Evolutionary conservation across 2,329 filamentous ascomycete species (phyloP).

Genomic region (Pseudomassariella vexata): DNA sequence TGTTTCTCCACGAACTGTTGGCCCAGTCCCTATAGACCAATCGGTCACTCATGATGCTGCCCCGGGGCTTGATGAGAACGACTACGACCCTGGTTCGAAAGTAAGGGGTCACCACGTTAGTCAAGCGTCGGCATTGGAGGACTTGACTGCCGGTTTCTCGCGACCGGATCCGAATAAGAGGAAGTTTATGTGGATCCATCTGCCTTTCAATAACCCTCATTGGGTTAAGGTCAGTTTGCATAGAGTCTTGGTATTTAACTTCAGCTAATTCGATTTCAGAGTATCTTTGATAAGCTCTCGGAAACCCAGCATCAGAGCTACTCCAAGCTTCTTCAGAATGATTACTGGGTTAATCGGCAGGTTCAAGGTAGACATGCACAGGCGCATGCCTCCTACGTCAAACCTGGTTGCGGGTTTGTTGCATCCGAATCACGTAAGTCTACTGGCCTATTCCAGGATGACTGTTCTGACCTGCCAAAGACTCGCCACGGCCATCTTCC

Average conservation of each 20-base stretch:
- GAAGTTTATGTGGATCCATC: conserved; percentile 53
- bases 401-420: conserved; percentile 41
- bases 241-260: conserved; percentile 13
- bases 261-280: conserved; percentile 18
- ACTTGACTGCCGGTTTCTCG: conserved; percentile 32
- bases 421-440: conserved; percentile 27
- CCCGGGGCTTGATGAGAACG: conserved; percentile 5
- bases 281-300: conserved; percentile 35
- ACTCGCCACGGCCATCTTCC: conserved; percentile 29
- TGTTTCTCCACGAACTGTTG: conserved; percentile 14
- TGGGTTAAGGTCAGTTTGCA: conserved; percentile 46
- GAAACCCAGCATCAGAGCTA: conserved; percentile 36
- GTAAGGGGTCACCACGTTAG: conserved; percentile 8
- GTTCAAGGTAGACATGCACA: conserved; percentile 42
- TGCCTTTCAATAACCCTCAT: conserved; percentile 50
- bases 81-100: conserved; percentile 2
- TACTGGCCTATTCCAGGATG: not conserved
- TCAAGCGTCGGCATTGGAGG: conserved; percentile 17
- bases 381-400: conserved; percentile 43
- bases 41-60: not conserved
- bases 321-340: conserved; percentile 35
- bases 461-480: conserved; percentile 10
- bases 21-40: not conserved
- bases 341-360: conserved; percentile 44
- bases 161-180: conserved; percentile 30